Conservation (phyloP, 1,284 basidiomycete species). For the Puccinia coronata region DNA sequence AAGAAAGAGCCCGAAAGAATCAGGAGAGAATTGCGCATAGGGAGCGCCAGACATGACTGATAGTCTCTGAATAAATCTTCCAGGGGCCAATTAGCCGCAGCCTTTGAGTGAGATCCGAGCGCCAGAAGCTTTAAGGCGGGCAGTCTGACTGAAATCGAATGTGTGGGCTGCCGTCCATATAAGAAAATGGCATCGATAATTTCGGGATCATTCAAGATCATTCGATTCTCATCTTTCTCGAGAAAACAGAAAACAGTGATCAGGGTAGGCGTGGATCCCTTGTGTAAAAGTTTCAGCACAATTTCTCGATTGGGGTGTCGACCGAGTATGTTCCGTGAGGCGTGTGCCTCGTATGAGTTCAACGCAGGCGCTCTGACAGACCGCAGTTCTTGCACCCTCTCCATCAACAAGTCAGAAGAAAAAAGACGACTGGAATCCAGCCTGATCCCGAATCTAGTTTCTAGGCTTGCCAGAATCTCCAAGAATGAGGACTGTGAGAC, state of each 20-base stretch:
- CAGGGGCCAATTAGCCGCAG: constrained; percentile 14
- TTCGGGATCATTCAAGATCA: constrained; percentile 20
- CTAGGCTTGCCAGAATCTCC: constrained; percentile 17
- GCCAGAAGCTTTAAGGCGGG: constrained; percentile 35
- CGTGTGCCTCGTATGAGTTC: constrained; percentile 5
- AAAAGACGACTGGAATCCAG: not conserved
- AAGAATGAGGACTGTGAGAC: constrained; percentile 30
- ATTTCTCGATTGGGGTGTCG: not conserved
- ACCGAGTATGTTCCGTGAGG: not conserved
- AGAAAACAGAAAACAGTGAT: constrained; percentile 8
- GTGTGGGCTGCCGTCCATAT: not conserved
- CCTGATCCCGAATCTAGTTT: constrained; percentile 32
- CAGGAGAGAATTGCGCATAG: constrained; percentile 30
- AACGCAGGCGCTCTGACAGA: not conserved
- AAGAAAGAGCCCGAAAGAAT: constrained; percentile 21
- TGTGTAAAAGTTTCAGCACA: not conserved
- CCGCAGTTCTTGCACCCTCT: constrained; percentile 2
- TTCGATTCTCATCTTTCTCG: not conserved
- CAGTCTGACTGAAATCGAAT: constrained; percentile 8
- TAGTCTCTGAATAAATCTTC: constrained; percentile 28
- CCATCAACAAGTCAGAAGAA: not conserved
- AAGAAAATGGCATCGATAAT: constrained; percentile 18
- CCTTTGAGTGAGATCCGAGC: constrained; percentile 7
- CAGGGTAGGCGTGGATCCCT: constrained; percentile 5
- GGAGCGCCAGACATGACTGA: not conserved